Base-by-base conservation (phyloP, 768 basidiomycete genomes). In the Auriscalpium microsporum region DNA sequence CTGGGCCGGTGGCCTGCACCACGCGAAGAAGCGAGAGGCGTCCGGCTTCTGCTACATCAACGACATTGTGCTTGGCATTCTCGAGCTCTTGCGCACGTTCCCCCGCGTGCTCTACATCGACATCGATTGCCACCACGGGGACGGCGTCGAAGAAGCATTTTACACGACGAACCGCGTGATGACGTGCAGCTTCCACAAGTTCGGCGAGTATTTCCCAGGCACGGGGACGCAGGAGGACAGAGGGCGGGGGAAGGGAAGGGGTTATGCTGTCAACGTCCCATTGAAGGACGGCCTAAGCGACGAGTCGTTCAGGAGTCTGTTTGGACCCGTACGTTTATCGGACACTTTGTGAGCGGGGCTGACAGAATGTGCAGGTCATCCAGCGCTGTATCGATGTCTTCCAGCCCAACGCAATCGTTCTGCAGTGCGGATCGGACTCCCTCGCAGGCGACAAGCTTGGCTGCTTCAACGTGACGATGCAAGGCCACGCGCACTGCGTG, bases 41-140 rank as follows among this genome's bases (percentile, higher is more conserved):
- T 90, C 89, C 8, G 96, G 96, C 13, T 99, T 99, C 72, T 99
- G 96, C 76, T 99, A 98, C 75, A 86, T 98, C 72, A 99, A 99
- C 69, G 90, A 94, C 69, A 99, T 97, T 67, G 94, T 96, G 1
- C 84, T 98, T 23, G 87, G 84, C 45, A 95, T 96, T 40, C 78
- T 99, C 48, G 95, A 96, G 69, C 83, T 99, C 8, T 74, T 95
- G n/a, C 82, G 94, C 61, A 81, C 76, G 54, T 83, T 83, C 65
- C 78, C 90, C 3, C 85, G 96, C 52, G 95, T 99, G 14, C 74
- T 99, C 34, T 98, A 99, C 68, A 87, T 99, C 69, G 95, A 99
- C 71, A 94, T 98, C 56, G 96, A 98, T 70, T 93, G 93, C 50
- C 96, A 98, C 68, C 96, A 99, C 68, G 95, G 96, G 16, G 96